Evolutionary conservation across 2,329 filamentous ascomycete species (phyloP), one percentile per base, ranked within the genome.

Genomic region (Sarocladiaceae sp.): DNA sequence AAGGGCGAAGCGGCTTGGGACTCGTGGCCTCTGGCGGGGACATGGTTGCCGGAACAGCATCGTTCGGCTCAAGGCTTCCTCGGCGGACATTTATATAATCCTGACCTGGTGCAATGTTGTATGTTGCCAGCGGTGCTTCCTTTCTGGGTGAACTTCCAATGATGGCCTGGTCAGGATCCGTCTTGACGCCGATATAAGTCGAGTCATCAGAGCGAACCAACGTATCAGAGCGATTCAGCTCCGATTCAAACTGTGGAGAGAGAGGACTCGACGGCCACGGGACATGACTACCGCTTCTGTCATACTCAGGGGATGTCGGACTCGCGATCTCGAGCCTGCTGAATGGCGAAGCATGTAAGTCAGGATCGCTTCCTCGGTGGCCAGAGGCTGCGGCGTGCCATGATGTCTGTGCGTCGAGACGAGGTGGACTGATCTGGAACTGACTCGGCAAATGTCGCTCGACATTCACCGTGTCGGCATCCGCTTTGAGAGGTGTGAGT

Each of bases 381-480:
- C 13, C n/a, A 10, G 33, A 9, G 5, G 33, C 4, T 12, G 33
- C 9, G 9, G 9, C 16, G 33, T 19, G 19, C 33, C 33, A 35
- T 20, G 10, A 19, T 27, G 33, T 15, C 11, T 27, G 39, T 10
- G 39, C 13, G 13, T 29, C 24, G 4, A 20, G 24, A 4, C 21
- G 16, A 13, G 20, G 34, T 6, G 60, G 55, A 6, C 40, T 34
- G 15, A 64, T 45, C 43, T 62, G 60, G 45, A 66, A 66, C 32
- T 60, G 57, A 2, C 55, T 58, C 6, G 61, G 56, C 9, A 63
- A 45, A 47, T 68, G 64, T 26, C 64, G 49, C 49, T 67, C 63
- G 6, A 65, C 56, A 42, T 61, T 62, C 35, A 66, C 58, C 1
- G 63, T 59, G 44, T 66, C 62, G 2, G 60, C 56, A 46, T 65